A percentile compares a stretch with the other conserved stretches of the same genome.
phyloP scores from a whole-genome alignment of 768 basidiomycete species.

The Lyophyllum atratum region DNA sequence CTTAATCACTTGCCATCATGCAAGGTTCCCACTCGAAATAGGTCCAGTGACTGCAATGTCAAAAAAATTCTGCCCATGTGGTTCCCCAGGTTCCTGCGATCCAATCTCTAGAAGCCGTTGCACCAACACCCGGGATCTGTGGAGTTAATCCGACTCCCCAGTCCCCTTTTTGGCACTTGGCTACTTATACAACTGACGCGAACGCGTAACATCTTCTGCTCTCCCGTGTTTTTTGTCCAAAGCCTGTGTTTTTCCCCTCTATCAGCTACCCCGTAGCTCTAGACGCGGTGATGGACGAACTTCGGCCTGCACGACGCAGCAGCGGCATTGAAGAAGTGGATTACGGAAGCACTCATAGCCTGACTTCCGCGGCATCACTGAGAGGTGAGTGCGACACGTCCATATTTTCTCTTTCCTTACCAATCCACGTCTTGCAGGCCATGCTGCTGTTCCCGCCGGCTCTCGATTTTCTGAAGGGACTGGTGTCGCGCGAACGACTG shows the following conservation, averaged over 20 bases:
- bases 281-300: conserved; percentile 35
- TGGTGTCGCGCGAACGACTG: conserved; percentile 24
- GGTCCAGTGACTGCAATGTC: conserved; percentile 22
- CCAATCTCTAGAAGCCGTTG: conserved; percentile 15
- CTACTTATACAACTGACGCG: conserved; percentile 15
- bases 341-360: conserved; percentile 30
- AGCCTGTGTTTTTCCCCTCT: conserved; percentile 11
- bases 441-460: conserved; percentile 35
- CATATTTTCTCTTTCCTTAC: not conserved
- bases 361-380: conserved; percentile 33
- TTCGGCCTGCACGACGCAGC: conserved; percentile 32
- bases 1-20: conserved; percentile 5
- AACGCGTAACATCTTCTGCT: conserved; percentile 3
- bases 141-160: conserved; percentile 8
- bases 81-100: conserved; percentile 22
- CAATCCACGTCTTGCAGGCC: conserved; percentile 23
- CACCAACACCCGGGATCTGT: conserved; percentile 12
- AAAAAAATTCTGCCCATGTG: conserved; percentile 24
- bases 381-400: conserved; percentile 27
- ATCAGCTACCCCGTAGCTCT: conserved; percentile 8
- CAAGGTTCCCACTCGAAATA: conserved; percentile 11
- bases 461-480: conserved; percentile 24
- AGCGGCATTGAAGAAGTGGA: conserved; percentile 35
- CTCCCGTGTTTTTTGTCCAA: conserved; percentile 17
- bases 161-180: conserved; percentile 3